A percentile compares a stretch with the other conserved stretches of the same genome.
Evolutionary conservation across 306 rosid species (phyloP).

Genomic region (Hylodesmum podocarpum): DNA sequence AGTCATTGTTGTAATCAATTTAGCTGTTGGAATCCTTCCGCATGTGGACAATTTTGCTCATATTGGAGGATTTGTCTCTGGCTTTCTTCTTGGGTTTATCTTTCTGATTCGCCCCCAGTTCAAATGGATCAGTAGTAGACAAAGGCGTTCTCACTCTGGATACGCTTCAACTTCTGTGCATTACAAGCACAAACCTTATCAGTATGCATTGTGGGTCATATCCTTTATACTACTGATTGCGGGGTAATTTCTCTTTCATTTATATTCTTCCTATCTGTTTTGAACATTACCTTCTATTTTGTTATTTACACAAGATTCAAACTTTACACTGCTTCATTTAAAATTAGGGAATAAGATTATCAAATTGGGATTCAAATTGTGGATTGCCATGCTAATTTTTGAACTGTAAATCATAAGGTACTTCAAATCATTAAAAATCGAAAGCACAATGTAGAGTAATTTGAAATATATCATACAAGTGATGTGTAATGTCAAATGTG

Average conservation of each 20-base stretch:
- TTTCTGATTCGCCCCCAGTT: slow-evolving; percentile 76
- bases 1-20: slow-evolving; percentile 57
- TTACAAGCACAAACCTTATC: slow-evolving; percentile 70
- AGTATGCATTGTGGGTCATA: slow-evolving; percentile 62
- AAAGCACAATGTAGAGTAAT: background rate
- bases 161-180: slow-evolving; percentile 32
- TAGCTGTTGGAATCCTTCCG: slow-evolving; percentile 87
- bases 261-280: background rate
- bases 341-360: background rate
- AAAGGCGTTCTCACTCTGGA: slow-evolving; percentile 32
- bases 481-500: background rate
- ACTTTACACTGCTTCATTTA: background rate
- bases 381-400: background rate
- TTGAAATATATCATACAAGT: background rate
- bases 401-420: background rate
- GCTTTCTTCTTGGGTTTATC: slow-evolving; percentile 85
- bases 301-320: background rate
- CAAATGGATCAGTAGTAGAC: slow-evolving; percentile 59
- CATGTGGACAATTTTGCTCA: slow-evolving; percentile 91
- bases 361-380: background rate
- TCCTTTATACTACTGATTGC: slow-evolving; percentile 55
- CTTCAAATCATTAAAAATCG: background rate
- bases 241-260: slow-evolving; percentile 45
- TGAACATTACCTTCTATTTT: background rate
- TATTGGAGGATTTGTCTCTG: slow-evolving; percentile 82